Percentiles rank a stretch among this genome's conserved stretches.
Evolutionary conservation across 2,329 filamentous ascomycete genomes (phyloP).

Genomic region (Claviceps lovelessii): DNA sequence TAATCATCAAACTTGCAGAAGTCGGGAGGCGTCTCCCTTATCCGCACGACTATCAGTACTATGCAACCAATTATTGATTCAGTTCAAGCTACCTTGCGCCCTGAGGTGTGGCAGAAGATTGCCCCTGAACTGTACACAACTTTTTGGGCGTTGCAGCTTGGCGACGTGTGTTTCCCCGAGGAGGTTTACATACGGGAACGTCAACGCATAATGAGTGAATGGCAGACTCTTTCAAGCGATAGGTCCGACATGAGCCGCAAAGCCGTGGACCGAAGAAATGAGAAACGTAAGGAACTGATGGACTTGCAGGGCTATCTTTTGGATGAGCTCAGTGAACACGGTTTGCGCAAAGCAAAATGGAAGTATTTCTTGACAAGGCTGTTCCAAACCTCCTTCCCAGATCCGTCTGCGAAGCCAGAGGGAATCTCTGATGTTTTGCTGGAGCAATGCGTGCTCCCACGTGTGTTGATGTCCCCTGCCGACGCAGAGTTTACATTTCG

Average conservation of each 20-base stretch:
- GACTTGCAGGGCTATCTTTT: slow-evolving; percentile 55
- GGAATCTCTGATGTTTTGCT: slow-evolving; percentile 62
- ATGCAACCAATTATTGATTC: slow-evolving; percentile 61
- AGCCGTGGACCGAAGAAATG: slow-evolving; percentile 47
- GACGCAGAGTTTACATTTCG: slow-evolving; percentile 83
- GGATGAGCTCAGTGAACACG: slow-evolving; percentile 59
- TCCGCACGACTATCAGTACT: slow-evolving; percentile 15
- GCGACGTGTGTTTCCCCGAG: slow-evolving; percentile 64
- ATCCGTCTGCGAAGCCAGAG: slow-evolving; percentile 47
- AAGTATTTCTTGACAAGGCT: slow-evolving; percentile 58
- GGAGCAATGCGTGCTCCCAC: slow-evolving; percentile 85
- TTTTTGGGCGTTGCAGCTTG: slow-evolving; percentile 82
- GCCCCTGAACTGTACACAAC: slow-evolving; percentile 72
- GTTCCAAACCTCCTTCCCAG: slow-evolving; percentile 65
- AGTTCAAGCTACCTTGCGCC: slow-evolving; percentile 46
- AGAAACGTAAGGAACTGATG: slow-evolving; percentile 53
- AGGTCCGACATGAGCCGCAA: slow-evolving; percentile 57
- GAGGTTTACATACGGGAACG: slow-evolving; percentile 68
- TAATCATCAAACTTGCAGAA: slow-evolving; percentile 18
- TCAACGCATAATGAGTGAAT: slow-evolving; percentile 50
- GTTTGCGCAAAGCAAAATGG: slow-evolving; percentile 51
- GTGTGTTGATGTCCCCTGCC: slow-evolving; percentile 65
- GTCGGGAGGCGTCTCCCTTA: slow-evolving; percentile 19
- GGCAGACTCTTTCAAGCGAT: slow-evolving; percentile 53
- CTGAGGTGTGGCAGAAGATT: slow-evolving; percentile 53